Percentiles rank a stretch among this genome's conserved stretches.
These are phyloP conservation scores for Phoma sp. DNA, from an alignment of 2,329 filamentous ascomycete species.

Conservation along the genomic window DNA sequence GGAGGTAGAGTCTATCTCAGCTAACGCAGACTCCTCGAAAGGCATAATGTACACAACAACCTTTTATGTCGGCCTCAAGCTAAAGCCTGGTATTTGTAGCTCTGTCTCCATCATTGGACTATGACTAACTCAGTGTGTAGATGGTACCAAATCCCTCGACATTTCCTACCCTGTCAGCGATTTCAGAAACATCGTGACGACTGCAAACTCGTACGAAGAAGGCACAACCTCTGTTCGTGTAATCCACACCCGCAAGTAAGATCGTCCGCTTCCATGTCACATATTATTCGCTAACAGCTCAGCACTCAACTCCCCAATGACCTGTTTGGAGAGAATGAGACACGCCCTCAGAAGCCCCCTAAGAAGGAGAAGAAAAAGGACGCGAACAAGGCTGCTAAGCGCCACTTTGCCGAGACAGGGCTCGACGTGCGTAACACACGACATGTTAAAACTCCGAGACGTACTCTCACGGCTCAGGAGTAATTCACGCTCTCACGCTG, in stretches of 20 bases:
- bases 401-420: conserved; percentile 52
- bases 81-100: conserved; percentile 70
- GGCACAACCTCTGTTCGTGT: conserved; percentile 81
- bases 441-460: conserved; percentile 26
- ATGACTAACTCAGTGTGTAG: conserved; percentile 22
- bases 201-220: conserved; percentile 76
- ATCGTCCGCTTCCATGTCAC: conserved; percentile 14
- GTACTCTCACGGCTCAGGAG: conserved; percentile 25
- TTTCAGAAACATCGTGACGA: conserved; percentile 82
- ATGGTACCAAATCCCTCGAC: conserved; percentile 74
- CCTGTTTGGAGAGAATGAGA: conserved; percentile 82
- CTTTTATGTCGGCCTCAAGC: conserved; percentile 89
- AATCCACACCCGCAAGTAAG: conserved; percentile 85
- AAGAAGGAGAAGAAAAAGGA: conserved; percentile 49
- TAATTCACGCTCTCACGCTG: conserved; percentile 36
- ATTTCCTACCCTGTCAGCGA: conserved; percentile 81
- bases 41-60: conserved; percentile 82
- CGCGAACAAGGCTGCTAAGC: conserved; percentile 46
- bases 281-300: conserved; percentile 24
- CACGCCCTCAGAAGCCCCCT: conserved; percentile 51
- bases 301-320: conserved; percentile 90
- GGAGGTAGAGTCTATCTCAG: conserved; percentile 53
- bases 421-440: conserved; percentile 53
- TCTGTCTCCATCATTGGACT: neutral
- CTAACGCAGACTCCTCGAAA: conserved; percentile 48